Conservation (phyloP, 176 grass and related monocot genomes). For the Musa acuminata region DNA sequence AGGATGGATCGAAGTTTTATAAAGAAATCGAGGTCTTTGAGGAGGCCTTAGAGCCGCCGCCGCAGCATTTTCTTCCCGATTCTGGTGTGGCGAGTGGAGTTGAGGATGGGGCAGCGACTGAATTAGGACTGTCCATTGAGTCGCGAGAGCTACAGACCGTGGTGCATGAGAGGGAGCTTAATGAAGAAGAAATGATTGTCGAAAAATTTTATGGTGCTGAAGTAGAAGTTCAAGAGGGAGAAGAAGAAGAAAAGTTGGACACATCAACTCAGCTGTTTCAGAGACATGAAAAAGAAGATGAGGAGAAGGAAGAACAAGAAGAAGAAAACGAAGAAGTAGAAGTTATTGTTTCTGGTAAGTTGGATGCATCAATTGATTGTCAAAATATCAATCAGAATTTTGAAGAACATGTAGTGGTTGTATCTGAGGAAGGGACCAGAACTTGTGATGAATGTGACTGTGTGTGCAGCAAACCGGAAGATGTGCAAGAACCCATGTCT, state of each 20-base stretch:
- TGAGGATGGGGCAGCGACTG: not conserved
- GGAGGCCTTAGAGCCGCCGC: slow-evolving; percentile 14
- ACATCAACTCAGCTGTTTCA: no score
- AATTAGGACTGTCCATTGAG: not conserved
- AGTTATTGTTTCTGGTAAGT: not conserved
- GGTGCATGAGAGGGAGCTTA: not conserved
- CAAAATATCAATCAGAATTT: not conserved
- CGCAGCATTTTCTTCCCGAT: not conserved
- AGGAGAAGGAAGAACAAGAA: not conserved
- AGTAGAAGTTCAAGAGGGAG: not conserved
- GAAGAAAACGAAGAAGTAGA: not conserved
- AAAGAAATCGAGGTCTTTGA: slow-evolving; percentile 18
- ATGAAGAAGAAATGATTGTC: not conserved
- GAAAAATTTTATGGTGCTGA: not conserved
- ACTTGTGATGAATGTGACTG: not conserved
- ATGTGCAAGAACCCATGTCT: not conserved
- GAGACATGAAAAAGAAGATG: not conserved
- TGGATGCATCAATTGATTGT: not conserved
- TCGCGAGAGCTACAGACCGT: not conserved
- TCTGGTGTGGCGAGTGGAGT: not conserved
- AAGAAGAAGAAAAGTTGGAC: not conserved
- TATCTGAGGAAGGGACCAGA: not conserved
- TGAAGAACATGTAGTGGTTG: not conserved
- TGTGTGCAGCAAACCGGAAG: not conserved
- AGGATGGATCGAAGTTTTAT: slow-evolving; percentile 1